phyloP scores from a whole-genome alignment of 805 yeast species.

The Candida peoriensis region DNA sequence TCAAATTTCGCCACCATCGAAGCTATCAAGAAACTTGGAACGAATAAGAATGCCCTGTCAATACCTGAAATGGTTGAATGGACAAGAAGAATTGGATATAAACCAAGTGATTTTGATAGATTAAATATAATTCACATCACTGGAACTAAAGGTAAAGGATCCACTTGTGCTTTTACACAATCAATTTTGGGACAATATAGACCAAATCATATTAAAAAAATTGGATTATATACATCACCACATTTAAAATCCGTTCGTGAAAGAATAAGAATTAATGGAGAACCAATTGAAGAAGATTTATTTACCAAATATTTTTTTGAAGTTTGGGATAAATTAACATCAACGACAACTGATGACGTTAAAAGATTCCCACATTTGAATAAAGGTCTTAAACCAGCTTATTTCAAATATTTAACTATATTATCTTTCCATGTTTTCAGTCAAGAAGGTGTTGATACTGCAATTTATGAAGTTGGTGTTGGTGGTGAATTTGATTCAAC shows the following conservation, averaged over 20 bases:
- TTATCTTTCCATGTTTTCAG: constrained; percentile 87
- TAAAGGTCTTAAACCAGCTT: constrained; percentile 77
- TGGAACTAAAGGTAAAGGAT: constrained; percentile 98
- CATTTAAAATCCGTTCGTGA: constrained; percentile 92
- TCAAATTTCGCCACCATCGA: constrained; percentile 89
- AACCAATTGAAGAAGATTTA: constrained; percentile 72
- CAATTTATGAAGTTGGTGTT: constrained; percentile 95
- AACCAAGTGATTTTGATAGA: constrained; percentile 60
- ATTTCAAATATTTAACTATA: constrained; percentile 85
- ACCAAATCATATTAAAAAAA: constrained; percentile 44
- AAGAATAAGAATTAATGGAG: constrained; percentile 81
- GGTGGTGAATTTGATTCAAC: constrained; percentile 99
- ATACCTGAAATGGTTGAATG: constrained; percentile 85
- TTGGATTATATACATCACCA: constrained; percentile 95
- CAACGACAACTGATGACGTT: constrained; percentile 45
- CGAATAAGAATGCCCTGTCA: constrained; percentile 55
- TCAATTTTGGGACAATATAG: constrained; percentile 67
- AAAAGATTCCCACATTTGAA: constrained; percentile 68
- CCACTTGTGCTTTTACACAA: constrained; percentile 92
- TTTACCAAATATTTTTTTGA: constrained; percentile 91
- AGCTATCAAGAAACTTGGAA: constrained; percentile 67
- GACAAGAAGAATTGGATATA: constrained; percentile 65
- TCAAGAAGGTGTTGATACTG: constrained; percentile 86
- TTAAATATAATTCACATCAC: constrained; percentile 87
- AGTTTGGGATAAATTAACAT: constrained; percentile 78